Percentiles rank a stretch among this genome's conserved stretches.
phyloP scores from a whole-genome alignment of 75 land plant genomes.

The Isoetes taiwanensis region DNA sequence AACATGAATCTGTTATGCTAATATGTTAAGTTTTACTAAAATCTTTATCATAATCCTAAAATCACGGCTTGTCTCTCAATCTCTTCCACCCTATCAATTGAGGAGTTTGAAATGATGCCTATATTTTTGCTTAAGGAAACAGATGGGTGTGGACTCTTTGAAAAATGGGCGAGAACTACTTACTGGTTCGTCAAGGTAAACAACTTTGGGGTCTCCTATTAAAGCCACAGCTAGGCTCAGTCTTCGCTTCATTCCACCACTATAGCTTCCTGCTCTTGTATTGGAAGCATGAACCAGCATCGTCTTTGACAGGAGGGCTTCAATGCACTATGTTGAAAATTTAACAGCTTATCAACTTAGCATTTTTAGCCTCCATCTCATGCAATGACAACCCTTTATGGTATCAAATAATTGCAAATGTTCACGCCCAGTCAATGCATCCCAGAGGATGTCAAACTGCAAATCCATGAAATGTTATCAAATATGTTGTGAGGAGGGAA shows the following conservation, averaged over 20 bases:
- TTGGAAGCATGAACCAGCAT: slow-evolving; percentile 52
- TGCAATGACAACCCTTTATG: slow-evolving; percentile 47
- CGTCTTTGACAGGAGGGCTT: slow-evolving; percentile 58
- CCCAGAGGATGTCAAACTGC: slow-evolving; percentile 95
- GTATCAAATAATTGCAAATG: slow-evolving; percentile 77
- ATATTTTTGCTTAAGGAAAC: too few relatives aligned
- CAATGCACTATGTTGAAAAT: slow-evolving; percentile 36
- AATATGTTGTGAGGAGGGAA: neutral
- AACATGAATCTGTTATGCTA: too few relatives aligned
- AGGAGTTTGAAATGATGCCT: too few relatives aligned
- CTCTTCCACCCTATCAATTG: too few relatives aligned
- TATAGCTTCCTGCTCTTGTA: slow-evolving; percentile 67
- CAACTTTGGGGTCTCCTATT: slow-evolving; percentile 91
- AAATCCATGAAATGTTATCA: neutral
- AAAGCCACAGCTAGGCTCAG: slow-evolving; percentile 92
- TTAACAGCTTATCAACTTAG: slow-evolving; percentile 3
- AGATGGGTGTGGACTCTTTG: too few relatives aligned
- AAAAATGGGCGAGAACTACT: too few relatives aligned
- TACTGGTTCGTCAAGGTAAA: slow-evolving; percentile 94
- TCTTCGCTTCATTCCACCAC: slow-evolving; percentile 98
- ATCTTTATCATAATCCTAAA: too few relatives aligned
- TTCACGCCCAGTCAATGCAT: slow-evolving; percentile 67
- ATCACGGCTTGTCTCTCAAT: too few relatives aligned
- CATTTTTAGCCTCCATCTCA: neutral
- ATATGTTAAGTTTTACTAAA: too few relatives aligned